Percentiles rank a stretch among this genome's conserved stretches.
These are phyloP conservation scores for Talaromyces sp. DNA, from an alignment of 2,329 filamentous ascomycete species.

Conservation along the genomic window DNA sequence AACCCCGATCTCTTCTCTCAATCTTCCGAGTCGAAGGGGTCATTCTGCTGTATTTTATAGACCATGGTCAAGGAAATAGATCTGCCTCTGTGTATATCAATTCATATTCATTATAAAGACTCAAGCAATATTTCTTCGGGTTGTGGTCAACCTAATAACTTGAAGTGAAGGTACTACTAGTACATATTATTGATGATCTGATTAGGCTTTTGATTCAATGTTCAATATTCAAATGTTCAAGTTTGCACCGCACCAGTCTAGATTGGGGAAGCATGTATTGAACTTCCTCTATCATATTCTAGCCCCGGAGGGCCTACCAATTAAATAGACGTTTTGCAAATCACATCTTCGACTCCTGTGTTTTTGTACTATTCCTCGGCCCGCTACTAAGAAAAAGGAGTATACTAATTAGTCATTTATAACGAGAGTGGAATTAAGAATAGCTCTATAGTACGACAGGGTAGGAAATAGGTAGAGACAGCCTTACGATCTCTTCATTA, in stretches of 20 bases:
- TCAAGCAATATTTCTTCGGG: background rate
- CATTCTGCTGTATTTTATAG: slow-evolving; percentile 13
- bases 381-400: background rate
- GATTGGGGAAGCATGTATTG: too few relatives aligned
- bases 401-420: background rate
- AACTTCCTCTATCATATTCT: too few relatives aligned
- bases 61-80: too few relatives aligned
- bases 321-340: background rate
- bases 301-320: too few relatives aligned
- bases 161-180: too few relatives aligned
- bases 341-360: background rate
- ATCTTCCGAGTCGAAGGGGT: background rate
- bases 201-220: too few relatives aligned
- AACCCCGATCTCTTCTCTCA: slow-evolving; percentile 25
- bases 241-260: too few relatives aligned
- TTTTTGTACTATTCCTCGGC: background rate
- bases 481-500: slow-evolving; percentile 11
- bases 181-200: too few relatives aligned
- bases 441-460: background rate
- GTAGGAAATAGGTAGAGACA: background rate
- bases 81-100: too few relatives aligned
- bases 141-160: too few relatives aligned
- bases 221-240: too few relatives aligned
- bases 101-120: background rate
- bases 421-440: background rate